Evolutionary conservation across 23 red algal species (phyloP), one percentile per base, ranked within the genome.

Genomic region (Gracilariopsis chorda): DNA sequence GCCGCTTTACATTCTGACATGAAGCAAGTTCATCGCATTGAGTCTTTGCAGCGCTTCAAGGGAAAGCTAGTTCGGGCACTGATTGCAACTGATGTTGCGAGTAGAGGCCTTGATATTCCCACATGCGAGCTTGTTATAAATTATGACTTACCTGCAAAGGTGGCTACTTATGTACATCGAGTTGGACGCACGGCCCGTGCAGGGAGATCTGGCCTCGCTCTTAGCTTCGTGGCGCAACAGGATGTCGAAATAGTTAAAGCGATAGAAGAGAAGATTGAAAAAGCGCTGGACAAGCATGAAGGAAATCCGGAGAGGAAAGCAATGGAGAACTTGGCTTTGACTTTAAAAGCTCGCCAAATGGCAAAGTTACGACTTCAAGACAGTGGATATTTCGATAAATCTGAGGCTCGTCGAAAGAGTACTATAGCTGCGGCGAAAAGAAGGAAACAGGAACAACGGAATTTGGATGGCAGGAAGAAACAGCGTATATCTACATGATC

Each of bases 151-250:
- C 96, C 96, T 0, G 53, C 77, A 20, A 45, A 75, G 41, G 84
- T 67, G n/a, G 77, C 84, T 23, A 87, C 89, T 14, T 98, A 98
- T 71, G 96, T 98, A n/a, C 96, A 98, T 74, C 96, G 96, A 33
- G 93, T 95, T 1, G 96, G 96, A 7, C 79, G 96, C 10, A 98
- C 96, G 13, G 96, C 93, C 7, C 93, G 96, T 23, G 87, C 91
- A 11, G 96, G 96, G 6, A 79, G 91, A 21, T 52, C 29, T 23
- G 96, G 96, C n/a, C 25, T 82, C 4, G 92, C 96, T 11, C 56
- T 95, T 23, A 92, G 74, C 17, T 90, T 98, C 80, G 93, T 98
- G 10, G 80, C 83, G 32, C 86, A 93, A 52, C 42, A 53, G 29
- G 85, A 93, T 58, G 83, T 90, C 5, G 59, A 77, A 20, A 48